Evolutionary conservation across 2,329 filamentous ascomycete species (phyloP), one percentile per base, ranked within the genome.

Genomic region (Neurospora sp.): DNA sequence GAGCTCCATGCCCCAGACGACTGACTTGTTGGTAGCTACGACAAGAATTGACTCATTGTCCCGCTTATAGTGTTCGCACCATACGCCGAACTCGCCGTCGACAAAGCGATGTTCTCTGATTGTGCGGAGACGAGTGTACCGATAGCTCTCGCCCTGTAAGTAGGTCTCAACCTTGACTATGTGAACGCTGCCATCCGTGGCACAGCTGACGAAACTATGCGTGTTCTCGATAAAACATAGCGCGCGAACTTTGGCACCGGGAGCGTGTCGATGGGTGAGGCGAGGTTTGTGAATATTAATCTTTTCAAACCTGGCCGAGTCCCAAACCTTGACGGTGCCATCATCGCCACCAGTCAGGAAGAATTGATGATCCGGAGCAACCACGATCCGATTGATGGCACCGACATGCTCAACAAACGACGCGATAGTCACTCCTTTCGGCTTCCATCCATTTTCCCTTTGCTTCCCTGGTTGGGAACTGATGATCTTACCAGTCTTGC

Each of bases 341-440:
- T 99, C 96, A 76, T 97, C 93, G 10, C 94, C 95, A 7, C 90
- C 95, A 0, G 96, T 98, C 70, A 97, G 86, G 79, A 99, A 99
- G 81, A 99, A 99, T 4, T 90, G 83, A 78, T 99, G 95, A 77
- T 99, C 96, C 0, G 95, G 93, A 1, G 96, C 90, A 8, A 93
- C 88, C 2, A 91, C 84, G 11, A 98, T 88, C 10, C 94, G 89
- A 76, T 91, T 97, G 73, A 98, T 88, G 8, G 92, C 87, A 0
- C 89, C 93, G 38, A 85, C 89, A 77, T 99, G 96, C 78, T 99
- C 96, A 1, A 92, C 89, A 76, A 98, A 93, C 0, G 93, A 93
- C 1, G 94, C 93, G 23, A 98, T 91, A 9, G 98, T 84, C 68
- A 89, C 90, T 1, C 96, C 94, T 69, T 90, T 88, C 0, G 96